These are phyloP conservation scores for Tolypocladium ovalisporum DNA, from an alignment of 2,329 filamentous ascomycete species.

Conservation along the genomic window DNA sequence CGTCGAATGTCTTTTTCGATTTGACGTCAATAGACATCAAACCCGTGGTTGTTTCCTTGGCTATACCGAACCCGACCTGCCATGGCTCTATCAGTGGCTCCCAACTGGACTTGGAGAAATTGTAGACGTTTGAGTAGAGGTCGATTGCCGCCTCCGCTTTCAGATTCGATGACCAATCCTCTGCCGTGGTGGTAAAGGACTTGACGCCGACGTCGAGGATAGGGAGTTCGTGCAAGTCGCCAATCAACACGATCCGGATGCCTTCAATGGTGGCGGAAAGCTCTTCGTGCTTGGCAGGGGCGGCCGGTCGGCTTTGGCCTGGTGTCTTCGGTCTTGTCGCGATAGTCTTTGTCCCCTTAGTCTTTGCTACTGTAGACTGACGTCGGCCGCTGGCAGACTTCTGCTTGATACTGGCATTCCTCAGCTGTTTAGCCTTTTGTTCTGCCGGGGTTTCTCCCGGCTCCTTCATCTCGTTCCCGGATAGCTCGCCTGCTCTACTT, in stretches of 20 bases:
- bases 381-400: slow-evolving; percentile 46
- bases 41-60: slow-evolving; percentile 64
- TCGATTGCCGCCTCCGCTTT: slow-evolving; percentile 85
- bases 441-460: slow-evolving; percentile 29
- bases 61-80: slow-evolving; percentile 85
- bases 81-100: slow-evolving; percentile 94
- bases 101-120: slow-evolving; percentile 98
- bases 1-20: slow-evolving; percentile 82
- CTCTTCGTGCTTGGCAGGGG: slow-evolving; percentile 48
- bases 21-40: slow-evolving; percentile 73
- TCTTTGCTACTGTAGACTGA: slow-evolving; percentile 39
- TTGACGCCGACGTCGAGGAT: slow-evolving; percentile 92
- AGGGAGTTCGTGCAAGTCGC: slow-evolving; percentile 89
- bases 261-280: slow-evolving; percentile 80
- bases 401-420: slow-evolving; percentile 37
- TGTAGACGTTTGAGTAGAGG: slow-evolving; percentile 93
- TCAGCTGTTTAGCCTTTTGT: slow-evolving; percentile 44
- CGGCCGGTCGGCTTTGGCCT: slow-evolving; percentile 4
- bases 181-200: slow-evolving; percentile 71
- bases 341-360: slow-evolving; percentile 26
- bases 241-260: slow-evolving; percentile 85
- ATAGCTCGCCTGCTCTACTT: slow-evolving; percentile 80
- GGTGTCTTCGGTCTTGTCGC: slow-evolving; percentile 14
- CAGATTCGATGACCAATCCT: slow-evolving; percentile 84
- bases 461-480: slow-evolving; percentile 46